Evolutionary conservation across 2,329 filamentous ascomycete species (phyloP).

Genomic region (Epichloe bromicola): DNA sequence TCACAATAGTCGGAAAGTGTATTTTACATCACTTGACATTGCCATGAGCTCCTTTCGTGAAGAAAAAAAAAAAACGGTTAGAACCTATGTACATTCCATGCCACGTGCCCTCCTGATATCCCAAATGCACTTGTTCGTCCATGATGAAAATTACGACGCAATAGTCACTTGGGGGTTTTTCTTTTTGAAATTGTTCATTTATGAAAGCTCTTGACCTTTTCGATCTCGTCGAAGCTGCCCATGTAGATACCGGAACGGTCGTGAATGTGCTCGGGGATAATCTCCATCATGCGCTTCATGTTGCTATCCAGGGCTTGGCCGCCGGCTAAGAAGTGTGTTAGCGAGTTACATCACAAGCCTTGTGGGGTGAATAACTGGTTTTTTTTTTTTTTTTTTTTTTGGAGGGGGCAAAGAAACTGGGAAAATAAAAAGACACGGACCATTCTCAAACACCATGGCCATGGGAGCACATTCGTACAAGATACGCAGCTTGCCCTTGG

Average conservation of each 20-base stretch:
- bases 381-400: too few relatives aligned
- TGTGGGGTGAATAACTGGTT: too few relatives aligned
- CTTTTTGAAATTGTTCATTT: conserved; percentile 23
- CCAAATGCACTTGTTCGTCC: not conserved
- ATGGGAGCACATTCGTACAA: conserved; percentile 98
- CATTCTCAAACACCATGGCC: conserved; percentile 96
- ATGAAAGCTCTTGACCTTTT: conserved; percentile 83
- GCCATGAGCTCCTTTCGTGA: too few relatives aligned
- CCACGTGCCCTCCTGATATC: not conserved
- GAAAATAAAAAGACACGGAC: conserved; percentile 34
- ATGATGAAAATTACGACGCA: not conserved
- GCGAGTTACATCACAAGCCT: conserved; percentile 2
- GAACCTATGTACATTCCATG: not conserved
- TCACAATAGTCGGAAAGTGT: too few relatives aligned
- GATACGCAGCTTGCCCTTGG: conserved; percentile 95
- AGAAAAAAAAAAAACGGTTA: not conserved
- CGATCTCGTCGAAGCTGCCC: conserved; percentile 86
- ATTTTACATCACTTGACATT: too few relatives aligned
- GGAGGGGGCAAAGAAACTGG: not conserved
- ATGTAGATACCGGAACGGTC: conserved; percentile 93
- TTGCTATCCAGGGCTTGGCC: conserved; percentile 84
- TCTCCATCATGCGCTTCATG: conserved; percentile 81
- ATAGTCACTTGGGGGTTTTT: not conserved
- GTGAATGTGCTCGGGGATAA: conserved; percentile 86
- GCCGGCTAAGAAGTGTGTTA: conserved; percentile 48